Percentiles rank a stretch among this genome's conserved stretches.
phyloP scores from a whole-genome alignment of 441 rosid species.

The Francoa sonchifolia region DNA sequence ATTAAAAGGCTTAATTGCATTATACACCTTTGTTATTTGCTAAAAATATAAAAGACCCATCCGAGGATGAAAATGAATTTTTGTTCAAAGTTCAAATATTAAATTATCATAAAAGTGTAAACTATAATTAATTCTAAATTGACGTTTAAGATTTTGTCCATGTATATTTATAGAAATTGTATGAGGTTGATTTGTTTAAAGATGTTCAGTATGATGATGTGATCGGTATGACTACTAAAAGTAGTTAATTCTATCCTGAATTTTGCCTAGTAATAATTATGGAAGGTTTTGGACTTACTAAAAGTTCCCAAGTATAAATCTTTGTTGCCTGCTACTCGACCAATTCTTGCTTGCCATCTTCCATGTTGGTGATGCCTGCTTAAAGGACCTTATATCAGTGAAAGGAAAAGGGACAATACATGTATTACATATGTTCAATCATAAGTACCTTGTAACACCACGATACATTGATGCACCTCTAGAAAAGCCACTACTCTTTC shows the following conservation, averaged over 20 bases:
- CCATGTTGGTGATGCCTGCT: conserved; percentile 95
- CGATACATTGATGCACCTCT: conserved; percentile 99
- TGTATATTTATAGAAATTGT: no score
- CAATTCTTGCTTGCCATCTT: conserved; percentile 97
- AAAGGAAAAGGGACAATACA: no score
- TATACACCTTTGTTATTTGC: not conserved
- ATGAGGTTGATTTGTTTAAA: no score
- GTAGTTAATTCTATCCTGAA: not conserved
- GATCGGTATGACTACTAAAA: not conserved
- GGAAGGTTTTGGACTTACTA: conserved; percentile 34
- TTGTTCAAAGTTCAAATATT: no score
- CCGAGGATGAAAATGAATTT: no score
- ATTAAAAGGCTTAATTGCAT: not conserved
- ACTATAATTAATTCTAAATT: no score
- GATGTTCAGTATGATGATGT: not conserved
- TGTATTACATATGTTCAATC: no score
- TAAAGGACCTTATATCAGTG: no score
- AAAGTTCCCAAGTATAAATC: conserved; percentile 98
- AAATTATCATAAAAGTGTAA: no score
- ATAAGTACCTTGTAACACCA: conserved; percentile 94
- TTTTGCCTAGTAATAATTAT: not conserved
- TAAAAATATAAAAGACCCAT: not conserved
- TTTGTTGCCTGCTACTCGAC: conserved; percentile 96
- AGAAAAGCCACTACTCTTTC: conserved; percentile 98
- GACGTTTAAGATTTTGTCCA: no score